These are phyloP conservation scores for Saccharum hybrid DNA, from an alignment of 202 grass and related monocot species.

Conservation along the genomic window DNA sequence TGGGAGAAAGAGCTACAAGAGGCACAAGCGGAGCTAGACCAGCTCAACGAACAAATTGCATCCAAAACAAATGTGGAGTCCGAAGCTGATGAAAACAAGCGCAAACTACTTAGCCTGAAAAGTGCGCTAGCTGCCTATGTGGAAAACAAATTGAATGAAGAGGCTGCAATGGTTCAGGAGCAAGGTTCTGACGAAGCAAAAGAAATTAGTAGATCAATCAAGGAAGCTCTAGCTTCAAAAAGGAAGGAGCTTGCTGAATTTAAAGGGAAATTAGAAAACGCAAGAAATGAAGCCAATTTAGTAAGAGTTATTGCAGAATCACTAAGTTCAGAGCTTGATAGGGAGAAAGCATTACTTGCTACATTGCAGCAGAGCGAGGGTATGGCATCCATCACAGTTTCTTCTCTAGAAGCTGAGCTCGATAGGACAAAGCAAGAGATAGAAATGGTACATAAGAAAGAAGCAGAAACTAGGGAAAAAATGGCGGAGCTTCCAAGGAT, in stretches of 20 bases:
- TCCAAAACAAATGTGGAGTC: conserved; percentile 56
- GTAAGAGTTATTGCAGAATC: conserved; percentile 58
- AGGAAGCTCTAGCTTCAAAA: conserved; percentile 63
- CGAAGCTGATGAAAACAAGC: conserved; percentile 56
- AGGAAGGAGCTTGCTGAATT: conserved; percentile 76
- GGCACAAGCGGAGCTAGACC: conserved; percentile 64
- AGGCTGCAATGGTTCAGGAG: conserved; percentile 47
- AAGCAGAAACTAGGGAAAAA: conserved; percentile 68
- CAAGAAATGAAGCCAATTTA: conserved; percentile 60
- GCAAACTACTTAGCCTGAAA: conserved; percentile 58
- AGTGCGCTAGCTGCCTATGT: conserved; percentile 66
- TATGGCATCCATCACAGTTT: conserved; percentile 85
- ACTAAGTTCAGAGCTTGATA: conserved; percentile 71
- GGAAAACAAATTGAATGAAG: conserved; percentile 63
- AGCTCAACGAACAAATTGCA: conserved; percentile 63
- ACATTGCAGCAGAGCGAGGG: conserved; percentile 87
- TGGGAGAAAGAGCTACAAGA: conserved; percentile 89
- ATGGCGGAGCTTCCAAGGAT: conserved; percentile 79
- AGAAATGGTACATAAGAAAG: conserved; percentile 63
- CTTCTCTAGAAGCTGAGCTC: conserved; percentile 86
- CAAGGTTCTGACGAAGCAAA: conserved; percentile 60
- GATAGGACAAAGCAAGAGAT: conserved; percentile 65
- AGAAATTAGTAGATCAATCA: conserved; percentile 62
- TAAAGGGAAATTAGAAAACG: conserved; percentile 62
- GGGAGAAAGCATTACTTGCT: conserved; percentile 64